Base-by-base conservation (phyloP, 148 eudicot genomes). In the Polygonum aviculare region DNA sequence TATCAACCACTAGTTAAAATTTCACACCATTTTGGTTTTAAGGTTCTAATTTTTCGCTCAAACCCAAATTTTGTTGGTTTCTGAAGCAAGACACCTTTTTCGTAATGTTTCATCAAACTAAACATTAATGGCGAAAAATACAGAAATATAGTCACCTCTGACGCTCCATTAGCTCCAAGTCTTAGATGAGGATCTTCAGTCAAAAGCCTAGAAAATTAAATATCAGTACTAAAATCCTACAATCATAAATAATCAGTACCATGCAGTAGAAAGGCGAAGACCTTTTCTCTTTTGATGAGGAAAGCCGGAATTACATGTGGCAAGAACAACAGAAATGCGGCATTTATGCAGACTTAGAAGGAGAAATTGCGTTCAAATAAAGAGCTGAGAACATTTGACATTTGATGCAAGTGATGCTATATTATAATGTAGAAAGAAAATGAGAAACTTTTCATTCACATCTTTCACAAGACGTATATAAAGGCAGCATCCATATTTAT, bases 121-220 rank as follows among this genome's bases (percentile, higher is more conserved):
- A 18, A 74, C n/a, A 63, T 6, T 12, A 35, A 67, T 36, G 41
- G 62, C n/a, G 21, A 50, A 63, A 47, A 69, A 75, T 18, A 47
- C 79, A 15, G 31, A 78, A 12, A 48, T 44, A 41, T 12, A 45
- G 35, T 80, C 77, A 96, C 99, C 99, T 96, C 98, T 75, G 99
- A 85, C 57, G 99, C 93, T 80, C 99, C 99, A 72, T 84, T 80
- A 77, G 98, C 98, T 84, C 99, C 99, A 75, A 96, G 97, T 83
- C 99, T 89, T 83, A 83, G 94, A 85, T 88, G 79, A 75, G 99
- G 97, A 87, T 92, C 97, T 81, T 92, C 96, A 63, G 90, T 92
- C 80, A 92, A 83, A 74, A 95, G 84, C 85, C 98, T 95, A 72
- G 75, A 72, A 22, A 72, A 31, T 19, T 45, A 41, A 79, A 50